Evolutionary conservation across 495 filamentous ascomycete species (phyloP), one percentile per base, ranked within the genome.

Genomic region (Platismatia glauca): DNA sequence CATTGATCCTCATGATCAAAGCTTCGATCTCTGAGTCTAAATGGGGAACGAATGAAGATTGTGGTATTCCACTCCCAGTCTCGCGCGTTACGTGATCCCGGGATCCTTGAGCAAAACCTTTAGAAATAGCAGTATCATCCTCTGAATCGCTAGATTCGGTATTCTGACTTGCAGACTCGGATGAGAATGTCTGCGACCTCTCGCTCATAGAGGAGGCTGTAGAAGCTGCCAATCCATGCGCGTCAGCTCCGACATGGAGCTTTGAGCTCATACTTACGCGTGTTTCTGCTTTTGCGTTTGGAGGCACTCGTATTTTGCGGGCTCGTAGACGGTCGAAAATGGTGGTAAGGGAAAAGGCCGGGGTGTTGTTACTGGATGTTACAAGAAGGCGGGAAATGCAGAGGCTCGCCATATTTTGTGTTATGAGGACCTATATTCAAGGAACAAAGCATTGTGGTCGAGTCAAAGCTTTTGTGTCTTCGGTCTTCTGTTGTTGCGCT

Each of bases 11-110:
- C 24, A 16, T 59, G 11, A 60, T 58, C 33, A 67, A 48, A 37
- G 53, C 35, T 41, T 69, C 64, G 12, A 69, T 55, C n/a, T 69
- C 67, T 9, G 22, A 50, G 57, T 67, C 58, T 39, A 37, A 34
- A 9, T 44, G 39, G 24, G 58, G 18, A 15, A 20, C 34, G 2
- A 44, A 34, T 37, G 34, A 33, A 13, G 52, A 34, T 1, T 38
- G 37, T 31, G 52, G 29, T 48, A 29, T 12, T 13, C 5, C 39
- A 48, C 31, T 37, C 13, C 43, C 58, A 37, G 46, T 27, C 34
- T 15, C 24, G 13, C 24, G 13, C 24, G n/a, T 2, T 18, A 11
- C 48, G 3, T 33, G 34, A 20, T 38, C 31, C 24, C n/a, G 18
- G 9, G 24, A 13, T 46, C 1, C 18, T n/a, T 37, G 31, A 33